Evolutionary conservation across 1,284 basidiomycete genomes (phyloP).

Genomic region (Tranzscheliella williamsii): DNA sequence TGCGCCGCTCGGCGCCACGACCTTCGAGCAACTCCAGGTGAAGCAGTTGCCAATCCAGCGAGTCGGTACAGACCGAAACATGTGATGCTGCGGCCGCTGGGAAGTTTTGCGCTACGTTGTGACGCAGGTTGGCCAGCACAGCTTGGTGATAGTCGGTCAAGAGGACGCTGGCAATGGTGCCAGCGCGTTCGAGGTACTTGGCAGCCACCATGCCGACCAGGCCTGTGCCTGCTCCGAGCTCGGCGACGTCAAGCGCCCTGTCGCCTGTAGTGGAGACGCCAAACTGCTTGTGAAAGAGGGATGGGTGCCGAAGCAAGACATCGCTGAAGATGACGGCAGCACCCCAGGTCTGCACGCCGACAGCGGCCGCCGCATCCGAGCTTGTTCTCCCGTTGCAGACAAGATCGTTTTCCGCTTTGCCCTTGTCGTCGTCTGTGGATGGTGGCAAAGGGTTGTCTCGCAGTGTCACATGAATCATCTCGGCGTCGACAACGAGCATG

Average conservation of each 20-base stretch:
- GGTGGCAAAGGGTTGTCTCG: conserved; percentile 32
- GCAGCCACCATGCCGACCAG: conserved; percentile 35
- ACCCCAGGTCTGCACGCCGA: conserved; percentile 41
- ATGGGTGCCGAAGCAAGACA: conserved; percentile 16
- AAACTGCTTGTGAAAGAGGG: conserved; percentile 15
- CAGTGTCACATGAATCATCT: conserved; percentile 12
- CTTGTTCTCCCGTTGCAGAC: conserved; percentile 2
- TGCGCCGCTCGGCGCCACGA: background rate
- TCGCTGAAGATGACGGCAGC: conserved; percentile 32
- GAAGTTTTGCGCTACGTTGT: conserved; percentile 30
- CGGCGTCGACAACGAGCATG: background rate
- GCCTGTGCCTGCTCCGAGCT: conserved; percentile 39
- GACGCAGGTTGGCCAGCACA: conserved; percentile 21
- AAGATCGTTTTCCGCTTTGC: conserved; percentile 4
- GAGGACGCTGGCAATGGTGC: conserved; percentile 13
- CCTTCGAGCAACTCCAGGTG: conserved; percentile 7
- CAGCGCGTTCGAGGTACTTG: conserved; percentile 10
- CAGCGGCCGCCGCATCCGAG: conserved; percentile 35
- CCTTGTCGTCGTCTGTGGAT: conserved; percentile 11
- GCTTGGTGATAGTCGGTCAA: conserved; percentile 37
- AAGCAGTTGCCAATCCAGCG: conserved; percentile 29
- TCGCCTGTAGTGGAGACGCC: background rate
- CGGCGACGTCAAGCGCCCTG: conserved; percentile 9
- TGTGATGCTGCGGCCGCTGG: background rate
- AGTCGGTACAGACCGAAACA: conserved; percentile 23